phyloP scores from a whole-genome alignment of 2,329 filamentous ascomycete genomes.

The Exophiala alcalophila region DNA sequence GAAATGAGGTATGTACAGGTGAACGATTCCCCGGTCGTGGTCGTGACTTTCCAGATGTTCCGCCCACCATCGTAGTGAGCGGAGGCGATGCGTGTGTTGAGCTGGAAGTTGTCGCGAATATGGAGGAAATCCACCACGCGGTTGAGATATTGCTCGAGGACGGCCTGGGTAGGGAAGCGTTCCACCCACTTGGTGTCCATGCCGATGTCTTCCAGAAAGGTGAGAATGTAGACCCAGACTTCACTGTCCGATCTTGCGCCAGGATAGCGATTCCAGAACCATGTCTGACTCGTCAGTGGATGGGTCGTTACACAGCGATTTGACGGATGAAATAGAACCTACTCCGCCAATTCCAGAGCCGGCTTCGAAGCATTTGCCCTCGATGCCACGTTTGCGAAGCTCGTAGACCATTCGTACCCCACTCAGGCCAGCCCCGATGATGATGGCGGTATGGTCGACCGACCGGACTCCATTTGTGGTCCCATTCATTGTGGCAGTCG shows the following conservation, averaged over 20 bases:
- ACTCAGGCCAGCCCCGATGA: slow-evolving; percentile 33
- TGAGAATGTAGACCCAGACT: slow-evolving; percentile 48
- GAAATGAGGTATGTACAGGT: slow-evolving; percentile 14
- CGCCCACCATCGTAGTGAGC: slow-evolving; percentile 33
- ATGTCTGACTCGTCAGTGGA: too few species aligned
- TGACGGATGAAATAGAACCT: too few species aligned
- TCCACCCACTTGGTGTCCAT: slow-evolving; percentile 30
- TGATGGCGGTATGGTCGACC: too few species aligned
- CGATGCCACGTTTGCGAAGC: slow-evolving; percentile 50
- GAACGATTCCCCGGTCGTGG: slow-evolving; percentile 34
- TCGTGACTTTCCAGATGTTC: slow-evolving; percentile 40
- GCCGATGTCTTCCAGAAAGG: slow-evolving; percentile 46
- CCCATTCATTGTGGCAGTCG: too few species aligned
- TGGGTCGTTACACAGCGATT: too few species aligned
- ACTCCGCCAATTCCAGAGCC: slow-evolving; percentile 36
- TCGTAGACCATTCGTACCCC: slow-evolving; percentile 53
- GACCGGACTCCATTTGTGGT: too few species aligned
- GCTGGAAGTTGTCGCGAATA: slow-evolving; percentile 8
- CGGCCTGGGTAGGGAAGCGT: slow-evolving; percentile 30
- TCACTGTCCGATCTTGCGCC: slow-evolving; percentile 47
- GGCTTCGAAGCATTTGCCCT: slow-evolving; percentile 50
- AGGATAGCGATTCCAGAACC: slow-evolving; percentile 39
- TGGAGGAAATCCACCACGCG: slow-evolving; percentile 34
- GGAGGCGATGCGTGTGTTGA: slow-evolving; percentile 32
- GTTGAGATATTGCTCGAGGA: slow-evolving; percentile 41